Evolutionary conservation across 2,329 filamentous ascomycete genomes (phyloP).

Genomic region (Verticillium nubilum): DNA sequence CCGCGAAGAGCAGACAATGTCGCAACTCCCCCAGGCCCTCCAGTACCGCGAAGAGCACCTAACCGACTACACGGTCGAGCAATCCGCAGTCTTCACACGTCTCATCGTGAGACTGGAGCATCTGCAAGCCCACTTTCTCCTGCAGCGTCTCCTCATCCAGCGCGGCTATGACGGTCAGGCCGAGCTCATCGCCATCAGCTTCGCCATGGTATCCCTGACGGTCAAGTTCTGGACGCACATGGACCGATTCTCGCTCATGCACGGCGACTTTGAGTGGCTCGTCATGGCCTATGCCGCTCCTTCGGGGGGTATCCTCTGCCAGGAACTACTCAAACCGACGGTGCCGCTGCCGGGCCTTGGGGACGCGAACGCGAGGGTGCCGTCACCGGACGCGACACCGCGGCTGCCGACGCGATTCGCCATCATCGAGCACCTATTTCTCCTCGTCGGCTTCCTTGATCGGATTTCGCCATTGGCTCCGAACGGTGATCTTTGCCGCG

Average conservation of each 20-base stretch:
- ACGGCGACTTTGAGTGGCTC: constrained; percentile 43
- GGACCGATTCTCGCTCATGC: constrained; percentile 35
- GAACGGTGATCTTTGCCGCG: constrained; percentile 40
- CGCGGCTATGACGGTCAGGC: constrained; percentile 28
- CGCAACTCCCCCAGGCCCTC: constrained; percentile 30
- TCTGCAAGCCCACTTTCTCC: constrained; percentile 52
- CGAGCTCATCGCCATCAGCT: constrained; percentile 36
- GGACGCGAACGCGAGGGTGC: constrained; percentile 15
- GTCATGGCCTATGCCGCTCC: constrained; percentile 45
- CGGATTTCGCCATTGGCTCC: constrained; percentile 43
- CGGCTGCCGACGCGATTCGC: neutral
- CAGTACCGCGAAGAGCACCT: constrained; percentile 31
- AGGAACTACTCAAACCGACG: constrained; percentile 35
- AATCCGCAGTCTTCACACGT: constrained; percentile 31
- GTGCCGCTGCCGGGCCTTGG: neutral
- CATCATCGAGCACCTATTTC: constrained; percentile 46
- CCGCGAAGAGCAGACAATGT: constrained; percentile 23
- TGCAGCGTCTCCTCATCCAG: constrained; percentile 50
- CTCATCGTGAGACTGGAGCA: constrained; percentile 43
- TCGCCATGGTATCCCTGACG: constrained; percentile 40
- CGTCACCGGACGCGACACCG: constrained; percentile 22
- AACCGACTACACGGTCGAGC: constrained; percentile 20
- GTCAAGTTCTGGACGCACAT: constrained; percentile 44
- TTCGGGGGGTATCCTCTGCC: constrained; percentile 42
- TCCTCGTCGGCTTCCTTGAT: constrained; percentile 44